phyloP scores from a whole-genome alignment of 108 stramenopile genomes.

The Stephanodiscus triporus region DNA sequence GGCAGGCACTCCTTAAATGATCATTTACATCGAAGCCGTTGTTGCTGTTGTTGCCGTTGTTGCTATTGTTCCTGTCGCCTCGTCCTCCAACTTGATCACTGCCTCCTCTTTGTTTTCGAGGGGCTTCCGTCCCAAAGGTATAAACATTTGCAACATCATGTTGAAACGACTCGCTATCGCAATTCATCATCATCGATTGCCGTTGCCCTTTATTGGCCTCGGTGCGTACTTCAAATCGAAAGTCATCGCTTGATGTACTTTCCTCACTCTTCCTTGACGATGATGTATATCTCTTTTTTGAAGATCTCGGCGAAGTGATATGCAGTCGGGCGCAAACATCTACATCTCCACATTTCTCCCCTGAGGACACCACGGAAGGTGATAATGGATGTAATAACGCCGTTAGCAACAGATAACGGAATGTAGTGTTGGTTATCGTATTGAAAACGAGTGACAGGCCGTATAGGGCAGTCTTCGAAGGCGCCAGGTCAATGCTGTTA shows the following conservation, averaged over 20 bases:
- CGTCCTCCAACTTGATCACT: neutral
- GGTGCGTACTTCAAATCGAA: conserved; percentile 56
- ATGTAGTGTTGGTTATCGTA: conserved; percentile 65
- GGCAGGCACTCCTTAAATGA: conserved; percentile 22
- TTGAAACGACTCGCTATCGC: conserved; percentile 7
- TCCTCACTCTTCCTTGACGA: conserved; percentile 8
- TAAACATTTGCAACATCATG: conserved; percentile 21
- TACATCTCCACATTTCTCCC: conserved; percentile 11
- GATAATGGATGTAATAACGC: conserved; percentile 83
- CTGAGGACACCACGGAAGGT: conserved; percentile 24
- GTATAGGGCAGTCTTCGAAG: conserved; percentile 85
- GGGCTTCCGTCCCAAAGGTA: conserved; percentile 26
- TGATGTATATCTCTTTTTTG: conserved; percentile 27
- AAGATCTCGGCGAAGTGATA: conserved; percentile 44
- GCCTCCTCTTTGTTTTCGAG: neutral
- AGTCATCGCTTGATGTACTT: conserved; percentile 18
- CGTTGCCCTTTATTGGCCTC: conserved; percentile 37
- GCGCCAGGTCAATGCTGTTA: conserved; percentile 53
- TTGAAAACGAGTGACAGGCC: conserved; percentile 72
- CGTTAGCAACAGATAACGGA: conserved; percentile 67
- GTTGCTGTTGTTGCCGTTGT: neutral
- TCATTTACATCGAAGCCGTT: neutral
- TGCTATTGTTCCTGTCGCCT: neutral
- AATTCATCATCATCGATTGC: neutral
- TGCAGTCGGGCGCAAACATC: conserved; percentile 50